These are phyloP conservation scores for Monosporascus ibericus DNA, from an alignment of 2,329 filamentous ascomycete species.

Conservation along the genomic window DNA sequence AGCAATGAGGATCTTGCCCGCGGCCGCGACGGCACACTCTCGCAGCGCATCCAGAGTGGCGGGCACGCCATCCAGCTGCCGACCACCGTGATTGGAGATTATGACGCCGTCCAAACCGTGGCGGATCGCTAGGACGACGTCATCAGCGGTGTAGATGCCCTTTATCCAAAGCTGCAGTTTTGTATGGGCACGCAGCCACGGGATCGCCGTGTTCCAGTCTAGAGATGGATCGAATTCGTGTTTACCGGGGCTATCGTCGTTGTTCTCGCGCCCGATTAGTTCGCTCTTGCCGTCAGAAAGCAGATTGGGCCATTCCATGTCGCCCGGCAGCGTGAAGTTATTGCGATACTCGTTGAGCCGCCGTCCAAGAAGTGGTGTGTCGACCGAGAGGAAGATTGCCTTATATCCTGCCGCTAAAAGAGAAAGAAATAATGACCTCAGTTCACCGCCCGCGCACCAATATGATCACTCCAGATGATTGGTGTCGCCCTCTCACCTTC, in stretches of 20 bases:
- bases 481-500: slow-evolving; percentile 28
- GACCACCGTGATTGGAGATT: slow-evolving; percentile 41
- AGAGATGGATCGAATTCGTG: slow-evolving; percentile 30
- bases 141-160: slow-evolving; percentile 33
- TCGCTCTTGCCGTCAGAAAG: slow-evolving; percentile 18
- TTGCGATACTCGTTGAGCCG: slow-evolving; percentile 49
- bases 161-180: slow-evolving; percentile 44
- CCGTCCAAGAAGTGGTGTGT: slow-evolving; percentile 46
- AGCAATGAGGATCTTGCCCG: slow-evolving; percentile 36
- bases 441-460: neutral
- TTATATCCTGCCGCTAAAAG: slow-evolving; percentile 40
- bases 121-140: slow-evolving; percentile 32
- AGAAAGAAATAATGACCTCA: neutral
- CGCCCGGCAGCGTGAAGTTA: slow-evolving; percentile 39
- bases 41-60: slow-evolving; percentile 36
- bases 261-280: slow-evolving; percentile 7
- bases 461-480: neutral
- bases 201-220: slow-evolving; percentile 44
- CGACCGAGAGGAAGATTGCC: slow-evolving; percentile 49
- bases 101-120: slow-evolving; percentile 25
- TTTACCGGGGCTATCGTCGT: slow-evolving; percentile 15
- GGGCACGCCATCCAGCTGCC: slow-evolving; percentile 39
- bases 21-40: slow-evolving; percentile 40
- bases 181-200: slow-evolving; percentile 40
- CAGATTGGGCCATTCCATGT: slow-evolving; percentile 38